Base-by-base conservation (phyloP, 2,329 filamentous ascomycete species). In the Trichoderma sp. region DNA sequence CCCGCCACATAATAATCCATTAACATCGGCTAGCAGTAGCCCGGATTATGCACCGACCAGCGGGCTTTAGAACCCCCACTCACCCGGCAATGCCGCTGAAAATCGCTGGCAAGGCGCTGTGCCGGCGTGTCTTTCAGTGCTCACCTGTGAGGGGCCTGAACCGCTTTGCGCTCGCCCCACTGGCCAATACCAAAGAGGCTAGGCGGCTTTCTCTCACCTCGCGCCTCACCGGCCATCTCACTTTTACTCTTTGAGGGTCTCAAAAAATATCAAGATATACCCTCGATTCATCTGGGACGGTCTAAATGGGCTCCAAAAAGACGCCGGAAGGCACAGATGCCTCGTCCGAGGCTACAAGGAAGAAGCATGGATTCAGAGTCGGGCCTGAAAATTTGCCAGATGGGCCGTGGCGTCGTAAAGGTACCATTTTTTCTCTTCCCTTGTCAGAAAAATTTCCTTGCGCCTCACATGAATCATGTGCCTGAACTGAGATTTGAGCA, bases 311-410 rank as follows among this genome's bases (percentile, higher is more conserved):
- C 51, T 73, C 77, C 16, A 79, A 79, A 74, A 74, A 74, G n/a
- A 69, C 73, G n/a, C 70, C 71, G 14, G 74, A 78, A 51, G 71
- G 75, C n/a, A 66, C 71, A 7, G 75, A 77, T 24, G 72, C 76
- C 18, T 76, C 76, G 56, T 73, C 79, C 51, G 81, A 78, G 8
- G 76, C 79, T 18, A 88, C 87, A 76, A 88, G 86, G 77, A 80
- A 81, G 68, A 83, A 82, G 72, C 90, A 91, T 74, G 93, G 92
- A 61, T 97, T 98, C 82, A 87, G 87, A 51, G 91, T 97, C 68
- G 95, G 94, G 0, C 94, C 95, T 34, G 91, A 91, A 46, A 97
- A 97, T 78, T 84, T 98, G 30, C 95, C 95, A 51, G 94, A 97
- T 78, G 94, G 95, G 67, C 90, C 91, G 26, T 93, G 96, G 86